A percentile compares a stretch with the other conserved stretches of the same genome.
phyloP scores from a whole-genome alignment of 306 rosid species.

The Dicorynia guianensis region DNA sequence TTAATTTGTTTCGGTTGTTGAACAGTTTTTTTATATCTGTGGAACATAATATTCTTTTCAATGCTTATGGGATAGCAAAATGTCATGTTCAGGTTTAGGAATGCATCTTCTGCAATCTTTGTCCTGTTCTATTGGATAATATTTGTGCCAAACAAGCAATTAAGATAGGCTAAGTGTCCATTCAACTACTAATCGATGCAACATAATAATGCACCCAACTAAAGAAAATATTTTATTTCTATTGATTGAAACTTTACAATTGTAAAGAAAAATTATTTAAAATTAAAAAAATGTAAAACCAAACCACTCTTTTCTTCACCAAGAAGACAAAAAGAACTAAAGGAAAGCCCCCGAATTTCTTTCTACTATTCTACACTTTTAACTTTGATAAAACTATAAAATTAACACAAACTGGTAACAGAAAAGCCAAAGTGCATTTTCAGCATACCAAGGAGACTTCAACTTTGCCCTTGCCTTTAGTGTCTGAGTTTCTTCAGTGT shows the following conservation, averaged over 20 bases:
- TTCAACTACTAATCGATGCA: slow-evolving; percentile 25
- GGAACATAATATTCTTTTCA: slow-evolving; percentile 30
- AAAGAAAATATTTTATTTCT: slow-evolving; percentile 43
- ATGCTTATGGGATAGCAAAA: slow-evolving; percentile 31
- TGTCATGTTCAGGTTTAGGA: slow-evolving; percentile 16
- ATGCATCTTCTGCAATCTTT: slow-evolving; percentile 13
- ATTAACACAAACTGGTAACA: slow-evolving; percentile 22
- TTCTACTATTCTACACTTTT: slow-evolving; percentile 43
- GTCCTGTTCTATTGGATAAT: background rate
- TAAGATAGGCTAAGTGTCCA: slow-evolving; percentile 18
- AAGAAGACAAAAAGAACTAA: slow-evolving; percentile 10
- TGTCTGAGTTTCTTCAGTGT: slow-evolving; percentile 23
- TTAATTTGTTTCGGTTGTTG: slow-evolving; percentile 28
- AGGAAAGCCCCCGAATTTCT: slow-evolving; percentile 27
- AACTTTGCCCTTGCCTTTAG: slow-evolving; percentile 25
- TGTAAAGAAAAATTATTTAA: slow-evolving; percentile 33
- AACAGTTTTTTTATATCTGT: slow-evolving; percentile 31
- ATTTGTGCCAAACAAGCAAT: slow-evolving; percentile 30
- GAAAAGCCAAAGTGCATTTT: slow-evolving; percentile 29
- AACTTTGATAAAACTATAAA: slow-evolving; percentile 30
- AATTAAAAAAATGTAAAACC: slow-evolving; percentile 36
- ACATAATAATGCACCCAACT: slow-evolving; percentile 34
- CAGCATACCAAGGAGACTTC: slow-evolving; percentile 34
- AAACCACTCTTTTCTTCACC: slow-evolving; percentile 41
- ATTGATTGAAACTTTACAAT: slow-evolving; percentile 60